Evolutionary conservation across 768 basidiomycete species (phyloP).

Genomic region (Amanita exitialis): DNA sequence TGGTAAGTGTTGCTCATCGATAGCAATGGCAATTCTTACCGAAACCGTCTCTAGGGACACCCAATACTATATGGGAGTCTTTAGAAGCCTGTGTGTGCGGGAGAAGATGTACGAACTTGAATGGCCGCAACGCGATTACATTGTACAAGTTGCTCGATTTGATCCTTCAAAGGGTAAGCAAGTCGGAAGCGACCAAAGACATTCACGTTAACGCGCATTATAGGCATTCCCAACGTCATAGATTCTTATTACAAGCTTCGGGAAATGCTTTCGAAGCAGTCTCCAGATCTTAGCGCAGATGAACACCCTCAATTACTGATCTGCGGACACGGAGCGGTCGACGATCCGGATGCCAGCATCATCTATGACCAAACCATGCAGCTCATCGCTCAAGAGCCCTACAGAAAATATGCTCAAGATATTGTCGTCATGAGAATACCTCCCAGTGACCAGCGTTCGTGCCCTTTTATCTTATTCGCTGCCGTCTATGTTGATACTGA

Average conservation of each 20-base stretch:
- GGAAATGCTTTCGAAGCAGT: conserved; percentile 39
- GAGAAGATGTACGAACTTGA: conserved; percentile 74
- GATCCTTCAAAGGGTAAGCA: conserved; percentile 57
- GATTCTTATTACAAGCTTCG: conserved; percentile 86
- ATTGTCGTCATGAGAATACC: conserved; percentile 72
- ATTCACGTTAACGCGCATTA: conserved; percentile 9
- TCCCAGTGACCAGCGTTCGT: conserved; percentile 77
- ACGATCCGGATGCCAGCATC: conserved; percentile 91
- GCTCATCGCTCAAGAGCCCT: conserved; percentile 40
- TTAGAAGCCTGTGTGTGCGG: conserved; percentile 63
- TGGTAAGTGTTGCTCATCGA: conserved; percentile 28
- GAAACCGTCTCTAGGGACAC: conserved; percentile 38
- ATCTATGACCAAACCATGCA: conserved; percentile 76
- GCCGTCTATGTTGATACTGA: conserved; percentile 1
- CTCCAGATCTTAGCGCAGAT: conserved; percentile 30
- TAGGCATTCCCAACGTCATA: conserved; percentile 77
- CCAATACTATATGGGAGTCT: conserved; percentile 86
- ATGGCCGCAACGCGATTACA: conserved; percentile 78
- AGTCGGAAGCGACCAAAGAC: too few species aligned
- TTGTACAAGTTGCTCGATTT: conserved; percentile 91
- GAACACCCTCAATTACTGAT: conserved; percentile 69
- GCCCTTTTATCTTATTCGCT: background rate
- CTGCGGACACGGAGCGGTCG: conserved; percentile 89
- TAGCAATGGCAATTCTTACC: background rate
- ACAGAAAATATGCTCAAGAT: conserved; percentile 45